These are phyloP conservation scores for Fagus sylvatica DNA, from an alignment of 306 rosid genomes.

Conservation along the genomic window DNA sequence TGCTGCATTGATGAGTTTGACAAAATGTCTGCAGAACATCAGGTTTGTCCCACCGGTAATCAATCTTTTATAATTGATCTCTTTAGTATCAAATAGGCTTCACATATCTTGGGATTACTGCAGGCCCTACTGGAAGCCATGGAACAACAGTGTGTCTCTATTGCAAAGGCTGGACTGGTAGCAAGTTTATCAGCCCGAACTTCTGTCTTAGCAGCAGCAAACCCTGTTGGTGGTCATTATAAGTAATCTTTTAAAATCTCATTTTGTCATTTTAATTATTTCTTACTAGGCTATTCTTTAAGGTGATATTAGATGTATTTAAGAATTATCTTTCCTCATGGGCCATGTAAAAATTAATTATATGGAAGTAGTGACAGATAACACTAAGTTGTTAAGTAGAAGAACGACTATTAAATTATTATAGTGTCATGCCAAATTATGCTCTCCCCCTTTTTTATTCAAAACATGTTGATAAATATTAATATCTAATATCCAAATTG, in stretches of 20 bases:
- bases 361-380: constrained; percentile 12
- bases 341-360: neutral
- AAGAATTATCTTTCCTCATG: neutral
- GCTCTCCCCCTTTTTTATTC: neutral
- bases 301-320: constrained; percentile 10
- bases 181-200: constrained; percentile 97
- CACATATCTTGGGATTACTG: constrained; percentile 21
- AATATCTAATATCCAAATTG: constrained; percentile 29
- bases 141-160: constrained; percentile 99
- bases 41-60: constrained; percentile 58
- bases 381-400: neutral
- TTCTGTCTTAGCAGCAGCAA: constrained; percentile 93
- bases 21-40: constrained; percentile 94
- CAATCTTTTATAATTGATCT: constrained; percentile 25
- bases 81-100: constrained; percentile 18
- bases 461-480: constrained; percentile 21
- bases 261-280: constrained; percentile 16
- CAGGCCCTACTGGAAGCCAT: constrained; percentile 93
- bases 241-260: constrained; percentile 49
- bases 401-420: neutral
- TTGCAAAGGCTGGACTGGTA: constrained; percentile 94
- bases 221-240: constrained; percentile 96
- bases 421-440: constrained; percentile 20
- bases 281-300: constrained; percentile 5
- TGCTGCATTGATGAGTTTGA: constrained; percentile 95